These are phyloP conservation scores for Dactylonectria macrodidyma DNA, from an alignment of 2,329 filamentous ascomycete species.

Conservation along the genomic window DNA sequence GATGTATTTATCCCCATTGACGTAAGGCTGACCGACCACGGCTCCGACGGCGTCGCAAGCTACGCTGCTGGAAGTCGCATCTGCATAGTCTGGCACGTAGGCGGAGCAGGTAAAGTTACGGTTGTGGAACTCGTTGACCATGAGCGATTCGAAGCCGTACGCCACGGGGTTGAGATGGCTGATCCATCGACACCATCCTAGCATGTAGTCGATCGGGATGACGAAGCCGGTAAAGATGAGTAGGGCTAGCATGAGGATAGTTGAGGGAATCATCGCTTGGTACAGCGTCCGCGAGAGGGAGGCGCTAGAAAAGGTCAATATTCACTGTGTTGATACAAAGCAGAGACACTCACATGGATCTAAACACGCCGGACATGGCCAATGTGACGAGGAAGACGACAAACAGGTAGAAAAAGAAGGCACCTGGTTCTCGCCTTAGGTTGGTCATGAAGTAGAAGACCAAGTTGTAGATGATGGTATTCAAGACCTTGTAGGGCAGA, in stretches of 20 bases:
- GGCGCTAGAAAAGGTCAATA: not conserved
- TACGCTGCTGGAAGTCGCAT: constrained; percentile 1
- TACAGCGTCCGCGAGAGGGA: constrained; percentile 13
- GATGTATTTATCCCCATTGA: constrained; percentile 63
- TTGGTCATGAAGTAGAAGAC: constrained; percentile 64
- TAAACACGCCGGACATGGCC: constrained; percentile 73
- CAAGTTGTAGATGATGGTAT: constrained; percentile 57
- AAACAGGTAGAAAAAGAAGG: constrained; percentile 62
- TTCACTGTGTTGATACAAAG: not conserved
- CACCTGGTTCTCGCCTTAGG: constrained; percentile 58
- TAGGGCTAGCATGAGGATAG: constrained; percentile 51
- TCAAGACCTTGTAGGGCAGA: constrained; percentile 57
- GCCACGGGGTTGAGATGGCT: constrained; percentile 75
- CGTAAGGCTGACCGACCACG: constrained; percentile 37
- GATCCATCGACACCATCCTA: constrained; percentile 77
- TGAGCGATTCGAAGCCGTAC: constrained; percentile 75
- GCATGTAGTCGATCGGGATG: constrained; percentile 62
- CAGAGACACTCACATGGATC: constrained; percentile 55
- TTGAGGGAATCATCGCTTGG: constrained; percentile 56
- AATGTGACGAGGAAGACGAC: constrained; percentile 66
- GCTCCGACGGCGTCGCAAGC: constrained; percentile 22
- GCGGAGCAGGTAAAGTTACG: constrained; percentile 38
- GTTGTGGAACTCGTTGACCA: constrained; percentile 74
- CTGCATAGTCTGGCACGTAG: constrained; percentile 27
- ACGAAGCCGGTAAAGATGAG: constrained; percentile 63